Evolutionary conservation across 169 alveolate species (phyloP).

Genomic region (Amoebophrya sp.): DNA sequence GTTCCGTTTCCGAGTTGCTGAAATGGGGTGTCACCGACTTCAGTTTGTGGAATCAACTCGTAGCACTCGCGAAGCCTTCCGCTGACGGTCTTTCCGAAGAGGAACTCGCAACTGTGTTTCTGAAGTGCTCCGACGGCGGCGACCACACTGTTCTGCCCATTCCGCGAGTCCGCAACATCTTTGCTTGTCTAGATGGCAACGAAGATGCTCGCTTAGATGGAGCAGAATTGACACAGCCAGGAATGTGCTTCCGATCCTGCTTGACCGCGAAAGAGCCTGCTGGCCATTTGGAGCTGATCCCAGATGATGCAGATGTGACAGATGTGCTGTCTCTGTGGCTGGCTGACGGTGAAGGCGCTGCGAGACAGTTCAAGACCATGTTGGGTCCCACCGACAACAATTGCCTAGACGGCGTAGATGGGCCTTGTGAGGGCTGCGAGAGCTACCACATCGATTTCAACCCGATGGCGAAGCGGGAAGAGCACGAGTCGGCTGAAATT

Average conservation of each 20-base stretch:
- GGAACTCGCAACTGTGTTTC: neutral
- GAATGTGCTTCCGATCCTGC: neutral
- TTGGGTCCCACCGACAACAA: neutral
- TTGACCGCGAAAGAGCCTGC: neutral
- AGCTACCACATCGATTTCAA: conserved; percentile 3
- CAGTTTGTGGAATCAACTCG: neutral
- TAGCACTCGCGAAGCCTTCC: neutral
- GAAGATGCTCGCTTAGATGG: neutral
- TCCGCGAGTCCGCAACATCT: conserved; percentile 1
- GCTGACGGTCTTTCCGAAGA: neutral
- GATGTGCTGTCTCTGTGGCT: conserved; percentile 1
- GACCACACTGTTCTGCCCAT: neutral
- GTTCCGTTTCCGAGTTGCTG: neutral
- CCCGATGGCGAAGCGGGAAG: neutral
- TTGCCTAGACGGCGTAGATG: neutral
- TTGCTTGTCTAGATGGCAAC: neutral
- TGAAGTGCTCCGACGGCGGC: conserved; percentile 19
- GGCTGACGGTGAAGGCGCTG: neutral
- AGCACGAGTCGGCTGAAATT: neutral
- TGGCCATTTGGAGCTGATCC: neutral
- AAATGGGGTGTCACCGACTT: conserved; percentile 10
- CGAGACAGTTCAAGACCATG: neutral
- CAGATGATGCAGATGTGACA: neutral
- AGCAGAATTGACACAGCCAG: neutral
- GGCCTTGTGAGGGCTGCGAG: conserved; percentile 22